Conservation (phyloP, 2,329 filamentous ascomycete species). For the Penicillium sp. region DNA sequence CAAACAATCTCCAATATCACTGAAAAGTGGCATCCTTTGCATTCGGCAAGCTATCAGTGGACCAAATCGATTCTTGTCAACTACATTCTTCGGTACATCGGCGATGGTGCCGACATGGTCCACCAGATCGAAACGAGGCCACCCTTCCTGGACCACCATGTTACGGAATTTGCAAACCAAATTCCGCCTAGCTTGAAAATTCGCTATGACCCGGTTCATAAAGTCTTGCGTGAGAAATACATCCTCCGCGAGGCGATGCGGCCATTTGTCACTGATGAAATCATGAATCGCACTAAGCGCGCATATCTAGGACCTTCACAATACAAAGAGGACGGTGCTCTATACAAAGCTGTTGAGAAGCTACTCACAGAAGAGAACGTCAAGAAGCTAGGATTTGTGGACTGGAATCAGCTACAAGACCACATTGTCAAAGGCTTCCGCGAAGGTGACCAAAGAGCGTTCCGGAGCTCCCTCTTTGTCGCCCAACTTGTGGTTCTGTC, state of each 20-base stretch:
- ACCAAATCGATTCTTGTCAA: constrained; percentile 18
- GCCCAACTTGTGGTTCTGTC: constrained; percentile 53
- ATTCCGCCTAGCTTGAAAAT: constrained; percentile 39
- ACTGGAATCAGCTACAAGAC: constrained; percentile 42
- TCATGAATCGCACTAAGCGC: constrained; percentile 58
- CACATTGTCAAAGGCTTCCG: constrained; percentile 48
- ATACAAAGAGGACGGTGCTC: constrained; percentile 49
- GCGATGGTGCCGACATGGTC: constrained; percentile 32
- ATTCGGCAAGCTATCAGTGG: constrained; percentile 22
- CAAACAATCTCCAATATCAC: constrained; percentile 16
- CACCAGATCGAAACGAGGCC: constrained; percentile 35
- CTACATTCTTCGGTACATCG: constrained; percentile 24
- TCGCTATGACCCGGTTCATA: constrained; percentile 20
- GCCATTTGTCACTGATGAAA: constrained; percentile 58
- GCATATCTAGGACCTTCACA: constrained; percentile 54
- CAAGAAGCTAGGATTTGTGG: constrained; percentile 47
- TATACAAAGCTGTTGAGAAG: constrained; percentile 40
- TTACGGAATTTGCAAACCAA: constrained; percentile 36
- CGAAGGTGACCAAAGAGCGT: constrained; percentile 38
- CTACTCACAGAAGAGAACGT: constrained; percentile 46
- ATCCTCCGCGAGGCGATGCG: constrained; percentile 56
- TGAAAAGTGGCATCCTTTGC: constrained; percentile 47
- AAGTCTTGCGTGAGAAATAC: constrained; percentile 53
- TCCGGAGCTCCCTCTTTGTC: constrained; percentile 46
- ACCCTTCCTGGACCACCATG: constrained; percentile 38